Percentiles rank a stretch among this genome's conserved stretches.
Conservation (phyloP, 805 yeast genomes). For the Candida ascalaphidarum region DNA sequence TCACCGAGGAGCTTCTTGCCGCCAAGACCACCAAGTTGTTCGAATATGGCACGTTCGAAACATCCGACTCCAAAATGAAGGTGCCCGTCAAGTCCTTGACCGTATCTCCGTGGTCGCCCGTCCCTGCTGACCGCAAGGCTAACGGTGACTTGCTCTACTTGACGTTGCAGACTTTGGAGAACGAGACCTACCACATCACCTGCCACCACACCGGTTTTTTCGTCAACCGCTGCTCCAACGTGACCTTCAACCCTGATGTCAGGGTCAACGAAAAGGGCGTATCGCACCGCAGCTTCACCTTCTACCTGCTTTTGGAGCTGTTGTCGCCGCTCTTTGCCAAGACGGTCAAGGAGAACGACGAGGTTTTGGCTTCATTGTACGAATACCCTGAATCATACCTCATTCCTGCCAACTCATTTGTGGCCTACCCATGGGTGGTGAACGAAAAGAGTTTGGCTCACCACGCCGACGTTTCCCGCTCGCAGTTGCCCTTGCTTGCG, state of each 20-base stretch:
- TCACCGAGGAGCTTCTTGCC: conserved; percentile 5
- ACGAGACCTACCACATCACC: conserved; percentile 71
- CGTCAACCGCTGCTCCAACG: conserved; percentile 59
- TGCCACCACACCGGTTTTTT: conserved; percentile 74
- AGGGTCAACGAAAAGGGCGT: conserved; percentile 30
- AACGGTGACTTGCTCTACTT: conserved; percentile 80
- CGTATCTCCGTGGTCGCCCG: conserved; percentile 83
- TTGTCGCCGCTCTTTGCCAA: conserved; percentile 56
- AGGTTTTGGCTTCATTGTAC: conserved; percentile 26
- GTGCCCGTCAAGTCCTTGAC: conserved; percentile 49
- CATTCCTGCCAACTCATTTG: conserved; percentile 51
- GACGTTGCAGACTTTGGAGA: conserved; percentile 69
- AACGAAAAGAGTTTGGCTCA: too few relatives aligned
- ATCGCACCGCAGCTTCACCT: conserved; percentile 35
- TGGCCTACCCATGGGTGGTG: conserved; percentile 78
- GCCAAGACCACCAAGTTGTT: conserved; percentile 5
- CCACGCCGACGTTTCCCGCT: conserved; percentile 49
- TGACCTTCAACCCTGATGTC: conserved; percentile 61
- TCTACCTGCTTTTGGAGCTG: conserved; percentile 52
- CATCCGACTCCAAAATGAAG: conserved; percentile 17
- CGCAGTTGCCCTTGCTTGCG: conserved; percentile 45
- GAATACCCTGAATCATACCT: conserved; percentile 47
- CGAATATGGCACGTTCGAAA: conserved; percentile 19
- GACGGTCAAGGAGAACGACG: conserved; percentile 45
- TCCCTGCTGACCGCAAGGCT: conserved; percentile 49